phyloP scores from a whole-genome alignment of 2,329 filamentous ascomycete species.

The Fusarium staphyleae region DNA sequence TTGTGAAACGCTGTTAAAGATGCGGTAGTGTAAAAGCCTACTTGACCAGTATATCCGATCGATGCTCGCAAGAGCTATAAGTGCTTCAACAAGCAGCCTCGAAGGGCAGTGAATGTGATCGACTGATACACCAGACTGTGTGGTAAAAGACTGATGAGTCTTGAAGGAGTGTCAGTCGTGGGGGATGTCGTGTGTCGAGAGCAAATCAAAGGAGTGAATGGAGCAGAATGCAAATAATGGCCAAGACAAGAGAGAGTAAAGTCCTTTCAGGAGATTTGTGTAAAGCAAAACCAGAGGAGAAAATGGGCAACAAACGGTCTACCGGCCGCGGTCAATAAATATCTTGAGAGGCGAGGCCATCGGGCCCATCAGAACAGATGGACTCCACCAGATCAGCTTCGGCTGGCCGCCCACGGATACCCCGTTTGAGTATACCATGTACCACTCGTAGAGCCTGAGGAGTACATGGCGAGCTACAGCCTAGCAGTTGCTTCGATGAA shows the following conservation, averaged over 20 bases:
- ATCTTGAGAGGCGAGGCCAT: conserved; percentile 5
- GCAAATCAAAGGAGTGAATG: conserved; percentile 13
- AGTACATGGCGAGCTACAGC: conserved; percentile 4
- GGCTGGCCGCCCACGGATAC: conserved; percentile 9
- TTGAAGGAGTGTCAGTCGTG: not conserved
- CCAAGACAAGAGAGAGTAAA: conserved; percentile 25
- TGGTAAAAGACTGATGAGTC: not conserved
- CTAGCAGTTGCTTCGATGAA: not conserved
- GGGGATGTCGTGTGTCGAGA: not conserved
- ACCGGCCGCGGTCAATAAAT: conserved; percentile 15
- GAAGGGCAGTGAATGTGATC: not conserved
- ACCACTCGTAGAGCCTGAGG: not conserved
- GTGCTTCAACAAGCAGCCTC: not conserved
- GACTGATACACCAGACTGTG: not conserved
- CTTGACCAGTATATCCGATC: not conserved
- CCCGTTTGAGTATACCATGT: not conserved
- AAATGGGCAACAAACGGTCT: not conserved
- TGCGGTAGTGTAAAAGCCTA: not conserved
- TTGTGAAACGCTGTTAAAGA: conserved; percentile 1
- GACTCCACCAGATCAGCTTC: conserved; percentile 7
- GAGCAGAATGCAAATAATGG: conserved; percentile 3
- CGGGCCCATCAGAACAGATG: not conserved
- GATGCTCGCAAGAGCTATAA: not conserved
- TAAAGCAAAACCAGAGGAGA: not conserved
- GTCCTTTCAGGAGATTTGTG: not conserved